Conservation (phyloP, 495 filamentous ascomycete species). For the Extremus antarcticus region DNA sequence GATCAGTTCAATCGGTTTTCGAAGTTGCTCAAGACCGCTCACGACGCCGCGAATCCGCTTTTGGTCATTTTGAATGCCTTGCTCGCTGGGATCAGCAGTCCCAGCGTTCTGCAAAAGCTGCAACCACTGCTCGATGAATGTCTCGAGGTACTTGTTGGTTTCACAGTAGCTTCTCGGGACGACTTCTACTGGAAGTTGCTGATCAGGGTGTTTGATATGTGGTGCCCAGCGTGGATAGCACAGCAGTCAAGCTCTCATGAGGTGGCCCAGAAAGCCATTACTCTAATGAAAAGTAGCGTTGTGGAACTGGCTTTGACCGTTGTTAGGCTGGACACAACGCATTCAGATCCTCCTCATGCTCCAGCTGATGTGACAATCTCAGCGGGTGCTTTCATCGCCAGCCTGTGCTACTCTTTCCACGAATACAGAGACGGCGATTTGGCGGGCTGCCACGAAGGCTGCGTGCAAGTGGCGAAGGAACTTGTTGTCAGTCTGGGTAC, state of each 20-base stretch:
- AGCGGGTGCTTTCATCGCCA: background rate
- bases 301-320: background rate
- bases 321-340: background rate
- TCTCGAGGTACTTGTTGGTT: background rate
- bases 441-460: no score
- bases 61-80: background rate
- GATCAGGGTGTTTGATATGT: background rate
- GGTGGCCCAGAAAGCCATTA: background rate
- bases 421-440: no score
- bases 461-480: background rate
- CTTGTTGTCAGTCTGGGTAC: background rate
- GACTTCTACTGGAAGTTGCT: background rate
- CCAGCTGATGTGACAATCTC: background rate
- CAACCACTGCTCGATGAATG: background rate
- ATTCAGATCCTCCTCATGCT: background rate
- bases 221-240: conserved; percentile 3
- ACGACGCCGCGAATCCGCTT: background rate
- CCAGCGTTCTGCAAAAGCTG: background rate
- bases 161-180: background rate
- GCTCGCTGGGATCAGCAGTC: background rate
- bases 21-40: background rate
- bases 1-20: conserved; percentile 2
- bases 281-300: background rate
- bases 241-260: background rate
- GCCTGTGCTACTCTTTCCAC: background rate